Evolutionary conservation across 805 yeast species (phyloP).

Genomic region (Candida lessepsii): DNA sequence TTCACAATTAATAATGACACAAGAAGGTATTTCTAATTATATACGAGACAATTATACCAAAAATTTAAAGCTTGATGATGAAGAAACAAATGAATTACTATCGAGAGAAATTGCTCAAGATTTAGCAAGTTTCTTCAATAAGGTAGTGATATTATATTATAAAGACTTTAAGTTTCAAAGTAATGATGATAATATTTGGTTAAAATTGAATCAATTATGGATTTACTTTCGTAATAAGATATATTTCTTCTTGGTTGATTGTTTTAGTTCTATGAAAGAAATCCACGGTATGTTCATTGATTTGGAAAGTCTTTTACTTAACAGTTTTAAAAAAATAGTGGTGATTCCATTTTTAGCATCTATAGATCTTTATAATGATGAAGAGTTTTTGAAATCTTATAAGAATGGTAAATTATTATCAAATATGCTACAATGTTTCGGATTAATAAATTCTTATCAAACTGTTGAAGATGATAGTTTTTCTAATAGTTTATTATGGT

Average conservation of each 20-base stretch:
- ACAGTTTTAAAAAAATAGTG: conserved; percentile 29
- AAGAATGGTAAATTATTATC: conserved; percentile 12
- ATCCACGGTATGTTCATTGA: conserved; percentile 18
- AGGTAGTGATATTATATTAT: conserved; percentile 22
- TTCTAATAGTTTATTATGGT: conserved; percentile 22
- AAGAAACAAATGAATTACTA: conserved; percentile 21
- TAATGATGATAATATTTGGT: conserved; percentile 20
- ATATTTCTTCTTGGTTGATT: conserved; percentile 21
- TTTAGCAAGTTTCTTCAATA: conserved; percentile 23
- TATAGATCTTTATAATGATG: conserved; percentile 13
- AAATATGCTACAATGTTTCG: conserved; percentile 16
- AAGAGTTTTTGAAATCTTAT: conserved; percentile 10
- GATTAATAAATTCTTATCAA: conserved; percentile 13
- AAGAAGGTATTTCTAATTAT: conserved; percentile 28
- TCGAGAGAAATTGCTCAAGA: conserved; percentile 31
- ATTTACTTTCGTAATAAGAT: conserved; percentile 27
- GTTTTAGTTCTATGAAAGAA: conserved; percentile 28
- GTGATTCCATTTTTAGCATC: conserved; percentile 20
- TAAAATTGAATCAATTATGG: conserved; percentile 23
- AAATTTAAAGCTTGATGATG: conserved; percentile 10
- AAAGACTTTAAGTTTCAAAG: conserved; percentile 18
- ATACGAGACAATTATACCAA: conserved; percentile 15
- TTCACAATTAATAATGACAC: conserved; percentile 24
- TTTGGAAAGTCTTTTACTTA: conserved; percentile 25
- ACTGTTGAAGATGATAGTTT: conserved; percentile 16